Evolutionary conservation across 2,329 filamentous ascomycete genomes (phyloP), one percentile per base, ranked within the genome.

Genomic region (Chrysoporthe puriensis): DNA sequence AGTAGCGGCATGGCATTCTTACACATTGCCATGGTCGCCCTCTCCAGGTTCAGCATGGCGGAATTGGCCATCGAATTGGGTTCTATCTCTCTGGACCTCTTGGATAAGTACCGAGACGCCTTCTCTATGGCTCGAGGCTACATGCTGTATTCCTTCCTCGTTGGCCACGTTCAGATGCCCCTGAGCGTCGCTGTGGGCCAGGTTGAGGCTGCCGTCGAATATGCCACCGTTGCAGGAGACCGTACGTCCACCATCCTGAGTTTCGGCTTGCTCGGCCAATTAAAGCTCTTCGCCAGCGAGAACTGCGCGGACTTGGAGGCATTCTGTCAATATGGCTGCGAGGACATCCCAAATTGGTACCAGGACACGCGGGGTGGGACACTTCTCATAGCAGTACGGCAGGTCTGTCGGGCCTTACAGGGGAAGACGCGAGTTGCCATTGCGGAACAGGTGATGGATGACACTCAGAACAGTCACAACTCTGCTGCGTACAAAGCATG

Each of bases 321-420:
- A 0, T 92, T 88, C 74, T 91, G 90, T 72, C 85, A 88, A 60
- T 92, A 90, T 69, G 86, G 88, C n/a, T 90, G 89, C 69, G 86
- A 93, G 69, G 91, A 94, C 70, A 86, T 92, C 67, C 87, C 87
- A 1, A 88, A 90, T 62, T 94, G 91, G 91, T 82, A 88, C 59
- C 81, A 84, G 57, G 91, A 94, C 73, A 85, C 90, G 1, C 84
- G 91, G 67, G 92, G 92, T 18, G 92, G 92, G 2, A 88, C 88
- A 0, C 81, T 93, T 63, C 80, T 94, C 7, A 86, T 91, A 69
- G 84, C 86, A 2, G 82, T 90, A 3, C 82, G 90, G 62, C 91
- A 94, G 75, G 84, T 86, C 34, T 86, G 85, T 62, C 86, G 90
- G 61, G 90, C 92, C 32, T 78, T 94, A 26, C 90, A 93, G 75